phyloP scores from a whole-genome alignment of 176 grass and related monocot species.

The Dactylis glomerata region DNA sequence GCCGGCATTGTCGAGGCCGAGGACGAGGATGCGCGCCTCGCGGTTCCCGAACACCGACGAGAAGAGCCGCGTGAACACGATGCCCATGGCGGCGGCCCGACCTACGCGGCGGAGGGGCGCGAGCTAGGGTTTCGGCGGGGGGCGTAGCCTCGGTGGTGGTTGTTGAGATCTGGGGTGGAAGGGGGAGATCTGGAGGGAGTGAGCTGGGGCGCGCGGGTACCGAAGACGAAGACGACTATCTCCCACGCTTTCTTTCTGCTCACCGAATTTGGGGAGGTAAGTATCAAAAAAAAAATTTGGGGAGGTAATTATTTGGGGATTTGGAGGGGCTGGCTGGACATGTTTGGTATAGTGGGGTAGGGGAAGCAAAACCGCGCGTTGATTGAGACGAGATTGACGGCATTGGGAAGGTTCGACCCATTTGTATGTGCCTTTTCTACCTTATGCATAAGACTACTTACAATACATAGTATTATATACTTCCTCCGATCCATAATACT shows the following conservation, averaged over 20 bases:
- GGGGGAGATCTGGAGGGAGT: conserved; percentile 36
- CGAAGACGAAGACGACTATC: conserved; percentile 30
- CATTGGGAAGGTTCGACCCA: too few relatives aligned
- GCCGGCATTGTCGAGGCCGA: conserved; percentile 96
- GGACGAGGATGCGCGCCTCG: conserved; percentile 97
- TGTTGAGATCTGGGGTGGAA: conserved; percentile 24
- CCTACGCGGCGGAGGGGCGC: conserved; percentile 22
- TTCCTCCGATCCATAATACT: too few relatives aligned
- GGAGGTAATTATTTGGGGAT: background rate
- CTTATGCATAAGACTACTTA: too few relatives aligned
- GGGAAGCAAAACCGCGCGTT: too few relatives aligned
- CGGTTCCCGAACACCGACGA: conserved; percentile 91
- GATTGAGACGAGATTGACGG: too few relatives aligned
- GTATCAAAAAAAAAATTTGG: background rate
- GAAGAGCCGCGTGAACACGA: conserved; percentile 99
- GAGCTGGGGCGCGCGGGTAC: conserved; percentile 46
- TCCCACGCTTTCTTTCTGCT: background rate
- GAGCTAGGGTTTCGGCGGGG: conserved; percentile 9
- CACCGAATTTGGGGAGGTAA: background rate
- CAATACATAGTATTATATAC: too few relatives aligned
- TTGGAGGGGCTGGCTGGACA: background rate
- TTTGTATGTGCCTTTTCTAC: too few relatives aligned
- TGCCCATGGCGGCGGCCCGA: conserved; percentile 69
- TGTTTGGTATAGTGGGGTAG: too few relatives aligned
- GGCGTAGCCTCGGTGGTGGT: background rate